Conservation (phyloP, 2,329 filamentous ascomycete genomes). For the Penicillium sp. region DNA sequence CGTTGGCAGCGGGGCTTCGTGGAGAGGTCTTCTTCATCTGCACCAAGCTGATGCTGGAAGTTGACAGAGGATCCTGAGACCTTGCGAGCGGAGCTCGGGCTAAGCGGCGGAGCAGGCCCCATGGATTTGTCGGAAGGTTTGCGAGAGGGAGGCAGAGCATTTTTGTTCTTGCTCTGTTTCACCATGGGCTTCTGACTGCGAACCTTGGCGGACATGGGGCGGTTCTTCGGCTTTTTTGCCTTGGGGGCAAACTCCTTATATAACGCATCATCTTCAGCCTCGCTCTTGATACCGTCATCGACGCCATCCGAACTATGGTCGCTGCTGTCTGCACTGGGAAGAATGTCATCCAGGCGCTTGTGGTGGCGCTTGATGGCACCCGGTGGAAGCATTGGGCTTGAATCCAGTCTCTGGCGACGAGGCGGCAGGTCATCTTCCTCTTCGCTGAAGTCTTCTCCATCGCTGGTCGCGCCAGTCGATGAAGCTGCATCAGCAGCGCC, state of each 20-base stretch:
- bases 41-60: slow-evolving; percentile 59
- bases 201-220: slow-evolving; percentile 36
- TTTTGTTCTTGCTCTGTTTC: slow-evolving; percentile 39
- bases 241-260: slow-evolving; percentile 43
- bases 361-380: slow-evolving; percentile 46
- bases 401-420: slow-evolving; percentile 43
- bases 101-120: slow-evolving; percentile 24
- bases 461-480: slow-evolving; percentile 79
- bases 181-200: slow-evolving; percentile 29
- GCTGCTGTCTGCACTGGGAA: slow-evolving; percentile 57
- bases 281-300: slow-evolving; percentile 55
- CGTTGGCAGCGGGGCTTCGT: slow-evolving; percentile 96
- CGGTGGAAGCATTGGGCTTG: slow-evolving; percentile 46
- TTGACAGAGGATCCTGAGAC: slow-evolving; percentile 56
- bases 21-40: slow-evolving; percentile 84
- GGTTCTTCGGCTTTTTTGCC: slow-evolving; percentile 54
- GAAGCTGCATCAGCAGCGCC: slow-evolving; percentile 81
- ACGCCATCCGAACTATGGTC: slow-evolving; percentile 62
- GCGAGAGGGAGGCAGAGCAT: slow-evolving; percentile 34
- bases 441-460: slow-evolving; percentile 63
- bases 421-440: slow-evolving; percentile 56
- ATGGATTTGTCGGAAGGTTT: slow-evolving; percentile 38
- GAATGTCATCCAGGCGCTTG: slow-evolving; percentile 52
- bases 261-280: slow-evolving; percentile 47
- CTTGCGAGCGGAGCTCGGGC: slow-evolving; percentile 54